phyloP scores from a whole-genome alignment of 371 early-diverging fungal genomes.

The Rhizomucor pusillus region DNA sequence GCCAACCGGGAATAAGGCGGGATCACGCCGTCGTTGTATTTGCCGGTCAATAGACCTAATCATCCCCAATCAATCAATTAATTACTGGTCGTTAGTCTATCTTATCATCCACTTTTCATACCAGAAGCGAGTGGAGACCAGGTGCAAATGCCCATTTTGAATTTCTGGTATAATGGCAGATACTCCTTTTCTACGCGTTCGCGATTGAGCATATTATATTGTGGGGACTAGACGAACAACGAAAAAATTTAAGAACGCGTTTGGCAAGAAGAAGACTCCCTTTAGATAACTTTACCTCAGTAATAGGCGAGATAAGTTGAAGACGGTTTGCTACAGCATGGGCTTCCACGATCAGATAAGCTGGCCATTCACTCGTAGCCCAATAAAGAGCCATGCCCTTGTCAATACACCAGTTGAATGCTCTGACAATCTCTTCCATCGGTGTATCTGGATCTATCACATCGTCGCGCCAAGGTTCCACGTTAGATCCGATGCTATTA shows the following conservation, averaged over 20 bases:
- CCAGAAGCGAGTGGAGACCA: constrained; percentile 85
- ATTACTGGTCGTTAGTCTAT: not conserved
- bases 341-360: constrained; percentile 79
- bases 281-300: constrained; percentile 31
- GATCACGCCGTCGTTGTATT: constrained; percentile 70
- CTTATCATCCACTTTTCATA: constrained; percentile 21
- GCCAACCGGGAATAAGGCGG: constrained; percentile 73
- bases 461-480: not conserved
- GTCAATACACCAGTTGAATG: constrained; percentile 83
- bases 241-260: too few species aligned
- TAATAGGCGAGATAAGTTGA: constrained; percentile 68
- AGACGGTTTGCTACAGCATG: constrained; percentile 66
- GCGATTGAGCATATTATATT: constrained; percentile 87
- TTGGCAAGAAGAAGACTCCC: not conserved
- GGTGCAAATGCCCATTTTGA: constrained; percentile 72
- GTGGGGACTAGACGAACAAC: constrained; percentile 70
- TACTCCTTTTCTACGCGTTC: constrained; percentile 82
- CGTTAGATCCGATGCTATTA: not conserved
- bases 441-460: constrained; percentile 54
- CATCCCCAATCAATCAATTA: not conserved
- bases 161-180: constrained; percentile 65
- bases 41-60: constrained; percentile 64
- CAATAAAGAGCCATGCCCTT: constrained; percentile 84
- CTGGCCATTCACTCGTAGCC: constrained; percentile 87
- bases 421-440: constrained; percentile 86